A percentile compares a stretch with the other conserved stretches of the same genome.
phyloP scores from a whole-genome alignment of 73 alveolate species.

The Blepharisma japonicum region DNA sequence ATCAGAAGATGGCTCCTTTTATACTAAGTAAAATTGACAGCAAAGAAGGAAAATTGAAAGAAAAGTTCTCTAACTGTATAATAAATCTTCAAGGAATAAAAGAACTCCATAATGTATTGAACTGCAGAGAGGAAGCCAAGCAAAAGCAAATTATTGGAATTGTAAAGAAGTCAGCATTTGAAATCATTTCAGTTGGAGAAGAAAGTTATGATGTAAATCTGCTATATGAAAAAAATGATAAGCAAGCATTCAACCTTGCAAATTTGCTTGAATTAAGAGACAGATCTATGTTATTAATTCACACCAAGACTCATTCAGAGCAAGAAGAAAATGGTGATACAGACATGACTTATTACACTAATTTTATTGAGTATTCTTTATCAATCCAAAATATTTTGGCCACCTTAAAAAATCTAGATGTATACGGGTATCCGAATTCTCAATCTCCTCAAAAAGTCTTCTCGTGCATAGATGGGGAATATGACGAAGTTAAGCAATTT shows the following conservation, averaged over 20 bases:
- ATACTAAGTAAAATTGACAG: background rate
- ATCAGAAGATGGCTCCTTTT: background rate
- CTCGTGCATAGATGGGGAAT: background rate
- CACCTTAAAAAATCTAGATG: background rate
- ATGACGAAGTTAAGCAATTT: background rate
- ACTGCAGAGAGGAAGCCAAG: background rate
- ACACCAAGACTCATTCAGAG: background rate
- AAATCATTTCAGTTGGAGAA: too few relatives aligned
- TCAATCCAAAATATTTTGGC: background rate
- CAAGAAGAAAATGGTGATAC: background rate
- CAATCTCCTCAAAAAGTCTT: background rate
- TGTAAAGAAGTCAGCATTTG: background rate
- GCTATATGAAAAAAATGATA: too few relatives aligned
- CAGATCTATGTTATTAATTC: background rate
- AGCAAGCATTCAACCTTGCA: too few relatives aligned
- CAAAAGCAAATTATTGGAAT: background rate
- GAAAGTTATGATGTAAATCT: too few relatives aligned
- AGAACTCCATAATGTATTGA: background rate
- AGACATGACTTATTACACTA: background rate
- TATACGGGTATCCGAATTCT: background rate
- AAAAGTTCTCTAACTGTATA: background rate
- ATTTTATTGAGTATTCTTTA: background rate
- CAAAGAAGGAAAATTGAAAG: background rate
- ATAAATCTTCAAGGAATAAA: background rate
- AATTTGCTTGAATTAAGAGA: too few relatives aligned